Conservation (phyloP, 2,329 filamentous ascomycete genomes). For the Talaromyces islandicus region DNA sequence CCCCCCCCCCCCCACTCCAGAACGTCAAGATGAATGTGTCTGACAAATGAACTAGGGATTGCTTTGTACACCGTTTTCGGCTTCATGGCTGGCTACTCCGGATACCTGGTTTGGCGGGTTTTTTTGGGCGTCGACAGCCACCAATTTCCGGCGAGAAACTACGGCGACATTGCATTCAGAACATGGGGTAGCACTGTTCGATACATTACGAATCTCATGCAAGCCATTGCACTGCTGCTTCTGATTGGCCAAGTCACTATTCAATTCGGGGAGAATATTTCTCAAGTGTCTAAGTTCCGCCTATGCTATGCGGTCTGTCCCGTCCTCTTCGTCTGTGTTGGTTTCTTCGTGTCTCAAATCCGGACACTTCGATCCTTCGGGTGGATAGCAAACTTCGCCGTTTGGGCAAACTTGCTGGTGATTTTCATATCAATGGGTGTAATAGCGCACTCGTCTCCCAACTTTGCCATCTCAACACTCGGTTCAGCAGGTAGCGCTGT, state of each 20-base stretch:
- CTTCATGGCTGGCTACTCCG: slow-evolving; percentile 37
- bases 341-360: slow-evolving; percentile 51
- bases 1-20: no score
- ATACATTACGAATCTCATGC: slow-evolving; percentile 44
- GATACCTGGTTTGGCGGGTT: slow-evolving; percentile 42
- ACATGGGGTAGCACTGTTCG: slow-evolving; percentile 41
- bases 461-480: slow-evolving; percentile 33
- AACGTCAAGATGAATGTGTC: background rate
- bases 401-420: slow-evolving; percentile 52
- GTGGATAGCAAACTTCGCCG: slow-evolving; percentile 51
- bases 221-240: slow-evolving; percentile 40
- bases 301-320: slow-evolving; percentile 51
- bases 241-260: slow-evolving; percentile 38
- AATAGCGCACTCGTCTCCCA: slow-evolving; percentile 44
- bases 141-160: slow-evolving; percentile 42
- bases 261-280: slow-evolving; percentile 49
- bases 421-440: slow-evolving; percentile 54
- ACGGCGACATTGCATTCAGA: slow-evolving; percentile 46
- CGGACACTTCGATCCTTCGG: slow-evolving; percentile 50
- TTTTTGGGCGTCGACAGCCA: slow-evolving; percentile 45
- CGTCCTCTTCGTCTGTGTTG: slow-evolving; percentile 45
- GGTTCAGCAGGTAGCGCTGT: slow-evolving; percentile 22
- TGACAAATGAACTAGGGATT: background rate
- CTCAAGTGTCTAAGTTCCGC: slow-evolving; percentile 45
- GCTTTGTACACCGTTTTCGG: slow-evolving; percentile 44